Evolutionary conservation across 108 stramenopile genomes (phyloP).

Genomic region (Thalassiosira profunda): DNA sequence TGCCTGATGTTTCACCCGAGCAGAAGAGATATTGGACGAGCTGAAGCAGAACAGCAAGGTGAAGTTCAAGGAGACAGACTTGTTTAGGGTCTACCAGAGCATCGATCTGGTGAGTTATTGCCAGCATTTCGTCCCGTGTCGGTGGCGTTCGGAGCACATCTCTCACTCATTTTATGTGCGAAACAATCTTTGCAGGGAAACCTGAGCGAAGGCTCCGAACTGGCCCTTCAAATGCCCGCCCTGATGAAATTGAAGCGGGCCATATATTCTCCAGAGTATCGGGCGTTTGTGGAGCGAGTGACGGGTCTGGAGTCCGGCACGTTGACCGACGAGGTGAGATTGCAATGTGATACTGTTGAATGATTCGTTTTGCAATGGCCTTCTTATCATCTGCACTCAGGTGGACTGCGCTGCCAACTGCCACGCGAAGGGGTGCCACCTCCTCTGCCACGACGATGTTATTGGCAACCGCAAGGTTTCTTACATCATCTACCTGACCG

Average conservation of each 20-base stretch:
- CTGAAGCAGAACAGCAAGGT: conserved; percentile 91
- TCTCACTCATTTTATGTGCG: conserved; percentile 19
- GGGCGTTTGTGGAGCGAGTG: conserved; percentile 78
- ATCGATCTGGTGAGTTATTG: conserved; percentile 77
- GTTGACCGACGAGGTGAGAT: conserved; percentile 60
- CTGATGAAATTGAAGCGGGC: conserved; percentile 82
- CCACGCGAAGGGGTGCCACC: conserved; percentile 94
- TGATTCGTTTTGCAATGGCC: too few relatives aligned
- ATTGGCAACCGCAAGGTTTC: conserved; percentile 94
- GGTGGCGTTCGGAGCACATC: background rate
- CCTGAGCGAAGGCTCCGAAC: conserved; percentile 32
- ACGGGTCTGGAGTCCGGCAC: conserved; percentile 74
- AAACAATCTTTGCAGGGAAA: conserved; percentile 32
- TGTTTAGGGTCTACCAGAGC: conserved; percentile 94
- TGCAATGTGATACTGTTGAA: too few relatives aligned
- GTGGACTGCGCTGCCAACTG: conserved; percentile 97
- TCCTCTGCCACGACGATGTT: conserved; percentile 98
- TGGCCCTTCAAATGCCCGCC: conserved; percentile 61
- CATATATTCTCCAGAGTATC: conserved; percentile 89
- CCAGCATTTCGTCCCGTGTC: background rate
- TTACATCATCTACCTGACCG: conserved; percentile 95
- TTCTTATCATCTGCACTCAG: background rate
- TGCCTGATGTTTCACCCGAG: background rate
- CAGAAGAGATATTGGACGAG: conserved; percentile 71
- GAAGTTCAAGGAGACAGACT: conserved; percentile 96